Conservation (phyloP, 768 basidiomycete species). For the Serpula lacrymans region DNA sequence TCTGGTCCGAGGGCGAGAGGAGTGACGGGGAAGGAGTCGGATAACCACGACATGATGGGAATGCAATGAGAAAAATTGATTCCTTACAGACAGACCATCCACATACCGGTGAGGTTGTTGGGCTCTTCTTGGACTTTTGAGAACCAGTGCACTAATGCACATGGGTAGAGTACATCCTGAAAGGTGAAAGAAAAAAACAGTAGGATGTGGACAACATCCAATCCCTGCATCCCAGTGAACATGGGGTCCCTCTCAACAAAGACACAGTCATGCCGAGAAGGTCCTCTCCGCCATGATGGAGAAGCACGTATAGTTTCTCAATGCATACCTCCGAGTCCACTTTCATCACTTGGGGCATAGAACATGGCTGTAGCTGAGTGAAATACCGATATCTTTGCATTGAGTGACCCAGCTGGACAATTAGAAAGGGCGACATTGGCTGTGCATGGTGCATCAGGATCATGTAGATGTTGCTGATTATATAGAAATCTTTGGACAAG, state of each 20-base stretch:
- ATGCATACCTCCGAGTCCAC: slow-evolving; percentile 25
- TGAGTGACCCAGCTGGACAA: too few relatives aligned
- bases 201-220: slow-evolving; percentile 19
- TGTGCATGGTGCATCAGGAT: neutral
- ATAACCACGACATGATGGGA: too few relatives aligned
- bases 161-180: slow-evolving; percentile 13
- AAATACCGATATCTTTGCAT: too few relatives aligned
- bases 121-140: slow-evolving; percentile 10
- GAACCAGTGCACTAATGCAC: slow-evolving; percentile 26
- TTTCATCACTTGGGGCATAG: slow-evolving; percentile 26
- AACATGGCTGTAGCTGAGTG: slow-evolving; percentile 16
- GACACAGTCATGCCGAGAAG: slow-evolving; percentile 18
- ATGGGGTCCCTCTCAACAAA: slow-evolving; percentile 20
- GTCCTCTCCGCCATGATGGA: slow-evolving; percentile 18
- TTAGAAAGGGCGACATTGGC: slow-evolving; percentile 4
- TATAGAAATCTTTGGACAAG: slow-evolving; percentile 14
- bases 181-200: slow-evolving; percentile 21
- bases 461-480: slow-evolving; percentile 7
- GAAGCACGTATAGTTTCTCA: slow-evolving; percentile 19
- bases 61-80: too few relatives aligned
- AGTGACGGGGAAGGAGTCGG: too few relatives aligned
- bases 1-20: too few relatives aligned
- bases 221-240: slow-evolving; percentile 11
- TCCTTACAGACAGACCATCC: too few relatives aligned
- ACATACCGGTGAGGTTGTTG: slow-evolving; percentile 18